Base-by-base conservation (phyloP, 805 yeast genomes). In the Hanseniaspora meyeri region DNA sequence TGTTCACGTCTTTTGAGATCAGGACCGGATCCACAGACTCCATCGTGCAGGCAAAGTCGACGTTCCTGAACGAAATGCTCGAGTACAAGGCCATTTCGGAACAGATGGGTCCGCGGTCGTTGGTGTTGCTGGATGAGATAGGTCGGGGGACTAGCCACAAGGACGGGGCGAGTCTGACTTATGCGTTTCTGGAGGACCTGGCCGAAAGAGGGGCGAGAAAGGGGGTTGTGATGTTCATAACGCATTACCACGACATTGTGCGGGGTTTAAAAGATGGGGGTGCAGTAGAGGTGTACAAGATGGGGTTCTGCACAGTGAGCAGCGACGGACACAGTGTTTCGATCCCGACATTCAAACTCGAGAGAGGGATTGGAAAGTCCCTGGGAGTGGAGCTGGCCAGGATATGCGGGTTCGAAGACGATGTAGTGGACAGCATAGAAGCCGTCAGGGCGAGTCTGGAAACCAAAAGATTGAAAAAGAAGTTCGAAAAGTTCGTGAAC, bases 21-120 rank as follows among this genome's bases (percentile, higher is more conserved):
- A 70, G 93, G 49, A 83, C 87, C 81, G 95, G 96, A 0, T 93
- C 96, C 0, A 76, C 79, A 40, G 97, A 89, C 68, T 80, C 87
- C 63, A 72, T 89, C 47, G 62, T 87, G 51, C 73, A 73, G 24
- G 91, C 93, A 1, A 80, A 85, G 62, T 86, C 95, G 0, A 89
- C 96, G 0, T 89, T 90, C 65, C 86, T 87, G 87, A 87, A 95
- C 31, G 99, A 93, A 68, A 89, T 93, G 97, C 74, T 88, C 53
- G 98, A 93, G 64, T 87, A 96, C 53, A 83, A 96, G 0, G 80
- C 91, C 1, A 91, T 93, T 61, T 74, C 93, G 57, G 81, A 85
- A 59, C 79, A 86, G 8, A 82, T 93, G 0, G 69, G 74, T 34
- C 83, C 85, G 59, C 29, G 43, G 4, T 88, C 96, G 7, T 75